Conservation (phyloP, 805 yeast species). For the Diddensiella santjacobensis region DNA sequence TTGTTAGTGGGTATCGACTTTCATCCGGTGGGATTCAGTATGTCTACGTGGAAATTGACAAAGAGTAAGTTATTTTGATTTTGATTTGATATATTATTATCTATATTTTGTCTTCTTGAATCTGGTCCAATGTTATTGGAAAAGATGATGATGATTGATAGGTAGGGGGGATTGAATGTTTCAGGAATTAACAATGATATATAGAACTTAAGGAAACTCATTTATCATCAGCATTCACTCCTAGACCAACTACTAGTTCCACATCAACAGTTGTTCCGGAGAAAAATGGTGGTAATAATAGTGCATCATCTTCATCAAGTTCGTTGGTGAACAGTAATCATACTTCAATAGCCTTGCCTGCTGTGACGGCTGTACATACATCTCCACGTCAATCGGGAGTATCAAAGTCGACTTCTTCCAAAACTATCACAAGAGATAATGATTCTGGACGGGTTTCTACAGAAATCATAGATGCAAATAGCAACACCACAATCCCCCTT, state of each 20-base stretch:
- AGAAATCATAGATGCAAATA: not conserved
- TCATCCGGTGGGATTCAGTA: no score
- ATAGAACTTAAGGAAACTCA: constrained; percentile 41
- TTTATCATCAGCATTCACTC: constrained; percentile 28
- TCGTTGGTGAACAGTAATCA: constrained; percentile 5
- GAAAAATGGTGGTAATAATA: not conserved
- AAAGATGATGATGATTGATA: no score
- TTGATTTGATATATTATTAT: not conserved
- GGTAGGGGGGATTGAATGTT: no score
- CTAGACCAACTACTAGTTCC: constrained; percentile 25
- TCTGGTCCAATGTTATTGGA: no score
- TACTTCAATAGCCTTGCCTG: constrained; percentile 8
- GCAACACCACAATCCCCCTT: not conserved
- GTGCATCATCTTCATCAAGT: constrained; percentile 3
- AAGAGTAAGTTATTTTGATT: constrained; percentile 33
- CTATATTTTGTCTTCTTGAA: no score
- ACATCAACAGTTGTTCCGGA: constrained; percentile 15
- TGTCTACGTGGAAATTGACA: constrained; percentile 44
- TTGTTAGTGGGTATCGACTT: no score
- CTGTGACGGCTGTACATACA: constrained; percentile 18
- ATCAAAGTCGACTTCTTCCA: constrained; percentile 7
- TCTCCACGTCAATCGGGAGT: constrained; percentile 12
- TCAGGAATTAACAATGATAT: no score
- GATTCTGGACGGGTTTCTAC: not conserved
- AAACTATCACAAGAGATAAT: constrained; percentile 5